Conservation (phyloP, 768 basidiomycete species). For the Cystobasidium tubakii region DNA sequence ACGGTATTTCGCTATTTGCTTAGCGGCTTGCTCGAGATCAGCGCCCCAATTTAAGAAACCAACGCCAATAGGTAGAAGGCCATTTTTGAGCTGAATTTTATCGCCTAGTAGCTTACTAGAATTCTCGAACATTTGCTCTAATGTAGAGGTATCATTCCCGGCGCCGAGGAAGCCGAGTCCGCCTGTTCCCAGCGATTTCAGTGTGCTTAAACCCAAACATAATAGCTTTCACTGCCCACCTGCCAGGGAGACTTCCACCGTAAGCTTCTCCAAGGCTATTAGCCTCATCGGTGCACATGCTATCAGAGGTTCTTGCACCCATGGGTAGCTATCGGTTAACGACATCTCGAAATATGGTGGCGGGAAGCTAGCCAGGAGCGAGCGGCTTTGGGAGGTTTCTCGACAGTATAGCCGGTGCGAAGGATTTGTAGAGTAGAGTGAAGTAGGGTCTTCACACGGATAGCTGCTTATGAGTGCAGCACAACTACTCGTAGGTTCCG, state of each 20-base stretch:
- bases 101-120: not conserved
- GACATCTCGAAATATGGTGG: not conserved
- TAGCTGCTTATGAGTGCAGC: no score
- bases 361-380: not conserved
- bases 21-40: not conserved
- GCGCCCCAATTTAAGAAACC: constrained; percentile 29
- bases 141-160: constrained; percentile 5
- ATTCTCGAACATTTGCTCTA: not conserved
- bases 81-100: not conserved
- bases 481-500: no score
- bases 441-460: no score
- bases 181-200: not conserved
- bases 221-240: not conserved
- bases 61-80: constrained; percentile 13
- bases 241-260: constrained; percentile 5
- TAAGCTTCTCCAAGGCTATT: constrained; percentile 5
- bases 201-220: not conserved
- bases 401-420: no score
- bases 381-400: no score
- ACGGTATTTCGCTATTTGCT: not conserved
- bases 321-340: constrained; percentile 3
- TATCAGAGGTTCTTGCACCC: constrained; percentile 18
- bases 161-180: constrained; percentile 33
- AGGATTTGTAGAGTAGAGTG: no score
- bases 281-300: constrained; percentile 16